Conservation (phyloP, 2,329 filamentous ascomycete species). For the Botrytis deweyae region DNA sequence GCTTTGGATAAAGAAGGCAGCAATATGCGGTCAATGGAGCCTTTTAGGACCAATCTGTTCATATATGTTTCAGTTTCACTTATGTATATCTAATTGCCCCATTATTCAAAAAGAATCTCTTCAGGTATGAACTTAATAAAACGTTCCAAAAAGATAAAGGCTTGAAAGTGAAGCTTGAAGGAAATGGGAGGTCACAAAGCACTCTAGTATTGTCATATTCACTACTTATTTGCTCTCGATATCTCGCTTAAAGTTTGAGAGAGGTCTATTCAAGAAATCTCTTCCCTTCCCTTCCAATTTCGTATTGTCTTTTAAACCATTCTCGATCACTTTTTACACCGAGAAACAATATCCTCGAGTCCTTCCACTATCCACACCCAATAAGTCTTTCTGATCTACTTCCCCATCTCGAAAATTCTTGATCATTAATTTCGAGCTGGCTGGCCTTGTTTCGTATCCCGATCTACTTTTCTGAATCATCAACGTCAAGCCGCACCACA, state of each 20-base stretch:
- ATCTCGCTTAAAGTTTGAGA: background rate
- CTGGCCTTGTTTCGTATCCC: too few relatives aligned
- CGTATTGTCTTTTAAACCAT: fast-evolving
- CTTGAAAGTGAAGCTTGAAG: background rate
- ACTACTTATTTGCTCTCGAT: background rate
- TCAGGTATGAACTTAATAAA: background rate
- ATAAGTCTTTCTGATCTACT: background rate
- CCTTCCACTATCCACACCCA: background rate
- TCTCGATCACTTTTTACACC: background rate
- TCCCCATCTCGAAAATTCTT: too few relatives aligned
- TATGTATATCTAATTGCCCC: background rate
- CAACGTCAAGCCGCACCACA: background rate
- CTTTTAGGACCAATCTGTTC: too few relatives aligned
- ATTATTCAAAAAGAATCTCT: background rate
- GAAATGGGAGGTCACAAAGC: too few relatives aligned
- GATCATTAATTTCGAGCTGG: too few relatives aligned
- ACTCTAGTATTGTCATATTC: background rate
- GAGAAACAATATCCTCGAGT: background rate
- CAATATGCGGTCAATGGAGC: background rate
- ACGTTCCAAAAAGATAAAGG: background rate
- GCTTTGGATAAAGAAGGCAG: background rate
- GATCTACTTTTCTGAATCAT: too few relatives aligned
- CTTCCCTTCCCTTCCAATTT: background rate
- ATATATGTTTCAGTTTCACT: too few relatives aligned
- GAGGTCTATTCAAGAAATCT: background rate